phyloP scores from a whole-genome alignment of 2,329 filamentous ascomycete species.

The Botrytis deweyae region DNA sequence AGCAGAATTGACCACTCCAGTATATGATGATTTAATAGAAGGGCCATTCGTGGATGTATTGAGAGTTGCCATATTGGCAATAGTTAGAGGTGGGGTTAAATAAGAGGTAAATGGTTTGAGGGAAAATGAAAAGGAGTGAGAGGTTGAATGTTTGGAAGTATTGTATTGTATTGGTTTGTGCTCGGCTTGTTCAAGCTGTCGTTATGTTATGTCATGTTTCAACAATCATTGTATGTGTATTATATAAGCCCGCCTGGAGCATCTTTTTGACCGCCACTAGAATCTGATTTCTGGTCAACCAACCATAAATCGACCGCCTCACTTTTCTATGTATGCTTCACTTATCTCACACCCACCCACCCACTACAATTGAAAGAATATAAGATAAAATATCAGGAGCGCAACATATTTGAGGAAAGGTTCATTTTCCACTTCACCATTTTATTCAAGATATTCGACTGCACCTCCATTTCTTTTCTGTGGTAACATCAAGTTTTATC shows the following conservation, averaged over 20 bases:
- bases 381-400: conserved; percentile 4
- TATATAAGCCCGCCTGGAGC: neutral
- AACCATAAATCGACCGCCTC: conserved; percentile 16
- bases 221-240: neutral
- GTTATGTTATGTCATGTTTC: conserved; percentile 11
- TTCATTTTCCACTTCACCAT: conserved; percentile 7
- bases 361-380: neutral
- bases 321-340: conserved; percentile 17
- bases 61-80: conserved; percentile 66
- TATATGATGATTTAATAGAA: conserved; percentile 82
- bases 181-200: conserved; percentile 19
- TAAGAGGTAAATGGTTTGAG: neutral
- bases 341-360: neutral
- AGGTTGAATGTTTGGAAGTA: conserved; percentile 1
- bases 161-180: conserved; percentile 7
- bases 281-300: neutral
- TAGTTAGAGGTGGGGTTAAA: neutral
- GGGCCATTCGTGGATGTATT: conserved; percentile 78
- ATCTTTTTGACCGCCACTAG: conserved; percentile 13
- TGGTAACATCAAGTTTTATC: neutral
- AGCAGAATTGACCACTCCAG: conserved; percentile 63
- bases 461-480: conserved; percentile 6
- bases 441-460: neutral
- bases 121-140: neutral
- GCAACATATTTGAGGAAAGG: conserved; percentile 11